Evolutionary conservation across 805 yeast species (phyloP), one percentile per base, ranked within the genome.

Genomic region (Candida loeiensis): DNA sequence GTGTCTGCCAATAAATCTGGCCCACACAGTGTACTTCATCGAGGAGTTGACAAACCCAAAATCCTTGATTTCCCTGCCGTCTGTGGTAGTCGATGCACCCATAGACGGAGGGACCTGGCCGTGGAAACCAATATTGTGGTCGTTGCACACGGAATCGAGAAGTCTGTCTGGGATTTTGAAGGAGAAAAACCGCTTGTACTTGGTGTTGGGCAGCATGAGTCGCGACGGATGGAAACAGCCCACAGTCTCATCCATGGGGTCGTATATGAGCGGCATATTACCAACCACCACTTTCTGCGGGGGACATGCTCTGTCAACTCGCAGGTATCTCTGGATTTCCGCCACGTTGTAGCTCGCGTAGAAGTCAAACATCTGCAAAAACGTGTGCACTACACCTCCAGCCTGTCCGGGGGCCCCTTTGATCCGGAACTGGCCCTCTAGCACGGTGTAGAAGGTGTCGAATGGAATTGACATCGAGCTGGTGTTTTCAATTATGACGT

Each of bases 321-420:
- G 53, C 38, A 27, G 65, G 53, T 18, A 71, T 43, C 46, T 63
- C 64, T 12, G 65, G 44, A 33, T 41, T n/a, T n/a, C n/a, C n/a
- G n/a, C 65, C 44, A 58, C 64, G 43, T 58, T 64, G 70, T 71
- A 67, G 13, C 66, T 62, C 1, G 71, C 73, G 34, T 59, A 60
- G 46, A 64, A 66, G 41, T 67, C 73, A 48, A 61, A 65, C 73
- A 67, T 66, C 34, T 58, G 61, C 34, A 67, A 47, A 41, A 64
- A 64, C 39, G 47, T 36, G 36, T 46, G 53, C n/a, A 51, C 51
- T 34, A 39, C 46, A 25, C 46, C 48, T 3, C 58, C 60, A 1
- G 57, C 54, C 14, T 30, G 33, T 7, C 21, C 33, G 6, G 21
- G n/a, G 18, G 13, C 12, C 13, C 17, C 17, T 18, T 30, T 30